phyloP scores from a whole-genome alignment of 495 filamentous ascomycete genomes.

The Astrothelium subdiscretum region DNA sequence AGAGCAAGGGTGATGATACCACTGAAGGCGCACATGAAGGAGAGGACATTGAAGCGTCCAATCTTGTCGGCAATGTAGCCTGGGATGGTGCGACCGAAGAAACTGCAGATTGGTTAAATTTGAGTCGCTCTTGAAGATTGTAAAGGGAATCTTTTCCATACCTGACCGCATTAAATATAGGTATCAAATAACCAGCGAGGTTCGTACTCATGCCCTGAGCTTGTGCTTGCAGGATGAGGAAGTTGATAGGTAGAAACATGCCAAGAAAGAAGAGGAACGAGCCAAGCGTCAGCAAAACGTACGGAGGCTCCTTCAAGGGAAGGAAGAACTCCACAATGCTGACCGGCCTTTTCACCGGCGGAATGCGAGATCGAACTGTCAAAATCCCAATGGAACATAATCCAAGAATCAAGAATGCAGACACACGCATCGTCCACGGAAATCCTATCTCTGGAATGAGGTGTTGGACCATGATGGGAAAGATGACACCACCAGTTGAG shows the following conservation, averaged over 20 bases:
- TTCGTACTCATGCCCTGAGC: slow-evolving; percentile 45
- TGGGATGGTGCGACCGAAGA: slow-evolving; percentile 63
- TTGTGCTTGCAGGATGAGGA: slow-evolving; percentile 48
- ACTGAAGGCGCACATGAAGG: slow-evolving; percentile 46
- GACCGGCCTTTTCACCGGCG: slow-evolving; percentile 43
- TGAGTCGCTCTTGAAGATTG: slow-evolving; percentile 6
- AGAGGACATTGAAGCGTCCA: slow-evolving; percentile 65
- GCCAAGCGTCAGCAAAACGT: slow-evolving; percentile 38
- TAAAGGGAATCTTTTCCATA: slow-evolving; percentile 20
- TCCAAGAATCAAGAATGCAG: slow-evolving; percentile 56
- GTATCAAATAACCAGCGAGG: slow-evolving; percentile 53
- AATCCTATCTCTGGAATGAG: slow-evolving; percentile 56
- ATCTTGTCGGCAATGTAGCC: slow-evolving; percentile 60
- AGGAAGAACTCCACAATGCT: slow-evolving; percentile 42
- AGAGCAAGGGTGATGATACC: slow-evolving; percentile 55
- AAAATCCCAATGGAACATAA: slow-evolving; percentile 51
- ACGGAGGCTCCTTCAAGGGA: slow-evolving; percentile 50
- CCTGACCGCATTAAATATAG: slow-evolving; percentile 64
- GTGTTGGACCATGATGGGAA: slow-evolving; percentile 58
- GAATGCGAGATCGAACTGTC: slow-evolving; percentile 53
- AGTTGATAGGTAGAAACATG: slow-evolving; percentile 52
- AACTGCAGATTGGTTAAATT: slow-evolving; percentile 26
- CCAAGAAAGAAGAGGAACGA: slow-evolving; percentile 49
- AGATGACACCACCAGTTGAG: slow-evolving; percentile 54
- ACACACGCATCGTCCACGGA: slow-evolving; percentile 59